Conservation (phyloP, 768 basidiomycete genomes). For the Glaciozyma martinii region DNA sequence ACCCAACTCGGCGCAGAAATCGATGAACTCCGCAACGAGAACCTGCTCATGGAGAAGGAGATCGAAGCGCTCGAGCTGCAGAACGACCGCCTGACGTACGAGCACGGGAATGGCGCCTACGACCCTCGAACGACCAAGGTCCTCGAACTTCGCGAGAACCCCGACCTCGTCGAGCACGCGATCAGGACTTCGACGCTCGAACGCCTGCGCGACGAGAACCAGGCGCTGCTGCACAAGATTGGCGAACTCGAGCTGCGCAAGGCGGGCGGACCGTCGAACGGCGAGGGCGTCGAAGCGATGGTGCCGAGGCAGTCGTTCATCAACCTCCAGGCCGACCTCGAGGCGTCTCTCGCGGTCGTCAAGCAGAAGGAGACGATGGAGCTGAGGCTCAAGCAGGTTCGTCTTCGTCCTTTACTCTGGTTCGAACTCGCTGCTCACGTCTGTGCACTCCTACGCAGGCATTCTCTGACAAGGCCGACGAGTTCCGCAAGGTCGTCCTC, state of each 20-base stretch:
- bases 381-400: constrained; percentile 61
- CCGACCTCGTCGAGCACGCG: constrained; percentile 72
- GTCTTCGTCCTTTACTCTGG: background rate
- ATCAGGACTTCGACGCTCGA: constrained; percentile 66
- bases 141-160: constrained; percentile 51
- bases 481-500: constrained; percentile 84
- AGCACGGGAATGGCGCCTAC: constrained; percentile 33
- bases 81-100: constrained; percentile 29
- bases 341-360: constrained; percentile 61
- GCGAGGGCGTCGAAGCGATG: constrained; percentile 17
- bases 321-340: constrained; percentile 68
- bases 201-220: constrained; percentile 69
- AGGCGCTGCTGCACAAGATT: constrained; percentile 61
- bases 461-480: constrained; percentile 71
- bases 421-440: background rate
- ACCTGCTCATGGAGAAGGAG: constrained; percentile 24
- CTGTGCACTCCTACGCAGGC: constrained; percentile 52
- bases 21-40: constrained; percentile 21
- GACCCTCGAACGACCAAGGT: constrained; percentile 32
- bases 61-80: constrained; percentile 29
- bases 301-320: constrained; percentile 37
- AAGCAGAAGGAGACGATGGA: constrained; percentile 70
- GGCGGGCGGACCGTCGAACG: constrained; percentile 4
- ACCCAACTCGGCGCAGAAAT: constrained; percentile 11
- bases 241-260: constrained; percentile 27